These are phyloP conservation scores for Torulaspora delbrueckii DNA, from an alignment of 805 yeast species.

Conservation along the genomic window DNA sequence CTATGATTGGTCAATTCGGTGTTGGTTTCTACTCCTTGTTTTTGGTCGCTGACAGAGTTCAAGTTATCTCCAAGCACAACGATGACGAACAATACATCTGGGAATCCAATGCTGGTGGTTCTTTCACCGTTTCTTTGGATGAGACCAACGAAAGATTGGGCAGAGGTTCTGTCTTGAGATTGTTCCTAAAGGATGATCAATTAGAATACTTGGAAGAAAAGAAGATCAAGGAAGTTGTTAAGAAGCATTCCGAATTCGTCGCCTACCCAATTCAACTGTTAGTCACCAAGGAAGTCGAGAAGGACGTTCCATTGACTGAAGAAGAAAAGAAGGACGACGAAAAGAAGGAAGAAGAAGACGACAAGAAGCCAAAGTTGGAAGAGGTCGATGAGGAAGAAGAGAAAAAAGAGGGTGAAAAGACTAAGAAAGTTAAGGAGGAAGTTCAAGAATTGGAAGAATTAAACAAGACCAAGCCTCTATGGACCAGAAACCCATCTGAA, in stretches of 20 bases:
- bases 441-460: slow-evolving; percentile 97
- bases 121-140: slow-evolving; percentile 92
- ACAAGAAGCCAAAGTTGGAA: slow-evolving; percentile 68
- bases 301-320: slow-evolving; percentile 87
- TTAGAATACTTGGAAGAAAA: slow-evolving; percentile 98
- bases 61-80: slow-evolving; percentile 96
- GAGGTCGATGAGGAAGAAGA: slow-evolving; percentile 70
- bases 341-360: slow-evolving; percentile 48
- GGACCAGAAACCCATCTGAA: slow-evolving; percentile 99
- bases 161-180: slow-evolving; percentile 94
- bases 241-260: slow-evolving; percentile 99
- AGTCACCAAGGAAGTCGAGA: slow-evolving; percentile 98
- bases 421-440: slow-evolving; percentile 85
- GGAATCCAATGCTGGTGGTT: slow-evolving; percentile 99
- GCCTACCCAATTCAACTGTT: slow-evolving; percentile 98
- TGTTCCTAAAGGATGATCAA: slow-evolving; percentile 98
- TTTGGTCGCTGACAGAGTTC: slow-evolving; percentile 98
- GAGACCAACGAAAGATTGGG: slow-evolving; percentile 77
- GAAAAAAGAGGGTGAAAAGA: slow-evolving; percentile 66
- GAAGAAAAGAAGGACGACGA: slow-evolving; percentile 36
- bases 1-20: slow-evolving; percentile 99
- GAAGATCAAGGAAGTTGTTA: slow-evolving; percentile 98
- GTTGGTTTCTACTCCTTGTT: slow-evolving; percentile 99
- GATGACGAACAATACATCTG: slow-evolving; percentile 99
- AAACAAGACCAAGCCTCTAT: slow-evolving; percentile 97